Evolutionary conservation across 768 basidiomycete genomes (phyloP).

Genomic region (Lactarius indigo): DNA sequence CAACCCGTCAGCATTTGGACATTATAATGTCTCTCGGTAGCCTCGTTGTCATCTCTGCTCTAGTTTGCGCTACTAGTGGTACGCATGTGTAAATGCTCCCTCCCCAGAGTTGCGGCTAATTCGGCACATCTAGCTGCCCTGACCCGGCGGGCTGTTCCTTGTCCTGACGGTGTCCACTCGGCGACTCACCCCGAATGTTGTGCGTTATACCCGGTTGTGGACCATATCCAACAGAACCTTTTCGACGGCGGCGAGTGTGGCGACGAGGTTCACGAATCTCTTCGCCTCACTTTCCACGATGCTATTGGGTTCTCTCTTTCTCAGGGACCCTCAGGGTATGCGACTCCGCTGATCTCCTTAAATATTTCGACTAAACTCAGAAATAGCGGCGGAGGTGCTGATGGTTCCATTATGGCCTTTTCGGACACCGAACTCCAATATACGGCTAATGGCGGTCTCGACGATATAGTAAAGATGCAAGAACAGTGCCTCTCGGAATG

Average conservation of each 20-base stretch:
- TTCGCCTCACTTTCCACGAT: constrained; percentile 33
- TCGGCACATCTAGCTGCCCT: constrained; percentile 21
- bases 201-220: constrained; percentile 32
- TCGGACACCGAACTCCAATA: constrained; percentile 40
- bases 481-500: constrained; percentile 35
- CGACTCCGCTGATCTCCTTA: not conserved
- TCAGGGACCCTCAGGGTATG: constrained; percentile 22
- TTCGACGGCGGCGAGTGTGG: constrained; percentile 33
- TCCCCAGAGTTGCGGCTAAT: not conserved
- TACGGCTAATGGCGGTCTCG: constrained; percentile 41
- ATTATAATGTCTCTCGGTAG: constrained; percentile 28
- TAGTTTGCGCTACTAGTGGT: constrained; percentile 24
- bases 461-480: constrained; percentile 40
- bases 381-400: constrained; percentile 34
- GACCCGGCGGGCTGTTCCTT: constrained; percentile 27
- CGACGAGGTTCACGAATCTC: constrained; percentile 32
- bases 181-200: constrained; percentile 34
- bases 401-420: constrained; percentile 50
- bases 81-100: not conserved
- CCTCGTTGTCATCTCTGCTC: constrained; percentile 24
- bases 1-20: not conserved
- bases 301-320: constrained; percentile 25
- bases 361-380: not conserved
- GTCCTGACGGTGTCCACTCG: constrained; percentile 33
- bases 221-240: constrained; percentile 32